Percentiles rank a stretch among this genome's conserved stretches.
phyloP scores from a whole-genome alignment of 768 basidiomycete species.

The Crepidotus variabilis region DNA sequence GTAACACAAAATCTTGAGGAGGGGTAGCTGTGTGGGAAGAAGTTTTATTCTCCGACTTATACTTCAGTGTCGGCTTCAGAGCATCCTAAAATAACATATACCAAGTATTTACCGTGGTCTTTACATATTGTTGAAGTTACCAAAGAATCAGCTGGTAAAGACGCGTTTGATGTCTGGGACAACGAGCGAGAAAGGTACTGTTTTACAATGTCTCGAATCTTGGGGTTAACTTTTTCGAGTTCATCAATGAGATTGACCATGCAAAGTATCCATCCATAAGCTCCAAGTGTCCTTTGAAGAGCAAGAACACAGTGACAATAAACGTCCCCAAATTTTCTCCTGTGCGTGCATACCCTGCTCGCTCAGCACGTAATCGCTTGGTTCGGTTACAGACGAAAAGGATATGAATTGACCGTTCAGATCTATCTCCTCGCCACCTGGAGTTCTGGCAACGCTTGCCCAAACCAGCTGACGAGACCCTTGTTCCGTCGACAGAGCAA shows the following conservation, averaged over 20 bases:
- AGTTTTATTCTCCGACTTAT: too few species aligned
- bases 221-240: constrained; percentile 4
- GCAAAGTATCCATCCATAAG: constrained; percentile 3
- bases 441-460: constrained; percentile 21
- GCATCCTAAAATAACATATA: too few species aligned
- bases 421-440: constrained; percentile 15
- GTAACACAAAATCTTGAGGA: too few species aligned
- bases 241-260: constrained; percentile 9
- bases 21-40: too few species aligned
- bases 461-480: constrained; percentile 31
- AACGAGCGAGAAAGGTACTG: constrained; percentile 2
- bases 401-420: constrained; percentile 18
- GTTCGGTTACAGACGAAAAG: constrained; percentile 5
- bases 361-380: constrained; percentile 14
- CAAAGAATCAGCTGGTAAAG: too few species aligned
- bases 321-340: constrained; percentile 17
- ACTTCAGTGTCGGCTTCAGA: too few species aligned
- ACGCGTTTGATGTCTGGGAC: too few species aligned
- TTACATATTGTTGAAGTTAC: too few species aligned
- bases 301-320: neutral
- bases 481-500: constrained; percentile 33
- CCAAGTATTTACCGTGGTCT: too few species aligned
- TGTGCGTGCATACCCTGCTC: constrained; percentile 10
- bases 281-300: neutral
- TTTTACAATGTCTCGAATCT: constrained; percentile 3